Base-by-base conservation (phyloP, 106 monocot species). In the Platanthera zijinensis region DNA sequence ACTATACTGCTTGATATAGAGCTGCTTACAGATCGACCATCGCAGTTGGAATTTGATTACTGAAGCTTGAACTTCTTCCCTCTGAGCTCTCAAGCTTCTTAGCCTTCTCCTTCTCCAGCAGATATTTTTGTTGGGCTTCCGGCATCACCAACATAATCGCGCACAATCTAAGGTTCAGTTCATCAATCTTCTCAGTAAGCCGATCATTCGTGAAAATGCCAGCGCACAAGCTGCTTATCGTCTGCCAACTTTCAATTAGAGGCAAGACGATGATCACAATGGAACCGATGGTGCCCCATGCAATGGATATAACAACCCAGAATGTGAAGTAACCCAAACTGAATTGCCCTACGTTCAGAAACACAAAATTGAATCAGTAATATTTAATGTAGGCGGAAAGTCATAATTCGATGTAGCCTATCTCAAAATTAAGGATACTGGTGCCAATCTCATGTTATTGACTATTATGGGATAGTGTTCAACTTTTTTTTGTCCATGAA, bases 251-350 rank as follows among this genome's bases (percentile, higher is more conserved):
- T 75, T 97, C 97, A 5, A 30, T 78, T n/a, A 97, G 46, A 10
- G 97, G 97, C 56, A 94, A 59, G 51, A 94, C 49, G 54, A 97
- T 97, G 81, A 97, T 97, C 32, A 97, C 91, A 5, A 72, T 84
- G 5, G 97, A 97, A 32, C 76, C 97, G 30, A 92, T 52, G 0
- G 91, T 89, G 10, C 97, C 97, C 97, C 97, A 97, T 8, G 78
- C 80, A 63, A 97, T 80, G 6, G 94, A 83, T 32, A 97, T 85
- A 28, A 78, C 78, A 12, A 89, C 89, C 94, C 97, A 97, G 17
- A 97, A 94, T 69, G 96, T 94, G 89, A 97, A 97, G 85, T 91
- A 97, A n/a, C 86, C 83, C 14, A 85, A 25, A 50, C 83, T 94
- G 87, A 89, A 97, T 12, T 85, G 66, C 48, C 83, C 95, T 95